Evolutionary conservation across 345 rosid species (phyloP).

Genomic region (Brassica carinata): DNA sequence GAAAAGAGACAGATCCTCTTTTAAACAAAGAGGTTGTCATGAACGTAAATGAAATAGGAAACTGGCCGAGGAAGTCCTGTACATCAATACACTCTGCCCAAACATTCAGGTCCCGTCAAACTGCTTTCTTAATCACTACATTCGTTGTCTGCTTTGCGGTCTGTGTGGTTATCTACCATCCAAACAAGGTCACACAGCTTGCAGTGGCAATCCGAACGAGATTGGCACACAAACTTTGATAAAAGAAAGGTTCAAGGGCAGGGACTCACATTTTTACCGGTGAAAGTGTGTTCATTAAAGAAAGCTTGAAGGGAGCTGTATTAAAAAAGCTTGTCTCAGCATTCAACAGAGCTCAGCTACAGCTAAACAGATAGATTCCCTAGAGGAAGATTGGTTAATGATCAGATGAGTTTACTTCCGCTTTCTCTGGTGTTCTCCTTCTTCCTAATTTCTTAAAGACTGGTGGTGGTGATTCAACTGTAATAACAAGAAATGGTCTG

Average conservation of each 20-base stretch:
- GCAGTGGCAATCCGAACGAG: slow-evolving; percentile 70
- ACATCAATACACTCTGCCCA: slow-evolving; percentile 36
- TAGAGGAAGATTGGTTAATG: slow-evolving; percentile 19
- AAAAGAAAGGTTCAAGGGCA: neutral
- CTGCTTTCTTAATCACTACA: slow-evolving; percentile 46
- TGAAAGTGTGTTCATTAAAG: neutral
- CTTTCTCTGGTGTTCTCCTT: slow-evolving; percentile 20
- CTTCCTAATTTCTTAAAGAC: slow-evolving; percentile 25
- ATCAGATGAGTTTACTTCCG: slow-evolving; percentile 3
- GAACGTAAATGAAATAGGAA: slow-evolving; percentile 48
- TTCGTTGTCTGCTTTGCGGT: slow-evolving; percentile 66
- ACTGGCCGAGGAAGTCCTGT: slow-evolving; percentile 50
- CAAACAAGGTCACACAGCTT: slow-evolving; percentile 64
- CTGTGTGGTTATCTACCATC: slow-evolving; percentile 75
- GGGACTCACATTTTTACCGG: slow-evolving; percentile 5
- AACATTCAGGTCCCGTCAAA: slow-evolving; percentile 49
- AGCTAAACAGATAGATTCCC: slow-evolving; percentile 18
- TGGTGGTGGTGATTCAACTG: slow-evolving; percentile 20
- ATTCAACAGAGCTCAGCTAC: slow-evolving; percentile 25
- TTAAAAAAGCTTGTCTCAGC: neutral
- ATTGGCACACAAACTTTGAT: slow-evolving; percentile 40
- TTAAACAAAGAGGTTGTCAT: slow-evolving; percentile 54
- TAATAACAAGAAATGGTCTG: slow-evolving; percentile 26
- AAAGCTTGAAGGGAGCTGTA: slow-evolving; percentile 25
- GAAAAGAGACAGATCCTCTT: slow-evolving; percentile 53